A percentile compares a stretch with the other conserved stretches of the same genome.
Conservation (phyloP, 352 stramenopile species). For the Blastocystis sp. region DNA sequence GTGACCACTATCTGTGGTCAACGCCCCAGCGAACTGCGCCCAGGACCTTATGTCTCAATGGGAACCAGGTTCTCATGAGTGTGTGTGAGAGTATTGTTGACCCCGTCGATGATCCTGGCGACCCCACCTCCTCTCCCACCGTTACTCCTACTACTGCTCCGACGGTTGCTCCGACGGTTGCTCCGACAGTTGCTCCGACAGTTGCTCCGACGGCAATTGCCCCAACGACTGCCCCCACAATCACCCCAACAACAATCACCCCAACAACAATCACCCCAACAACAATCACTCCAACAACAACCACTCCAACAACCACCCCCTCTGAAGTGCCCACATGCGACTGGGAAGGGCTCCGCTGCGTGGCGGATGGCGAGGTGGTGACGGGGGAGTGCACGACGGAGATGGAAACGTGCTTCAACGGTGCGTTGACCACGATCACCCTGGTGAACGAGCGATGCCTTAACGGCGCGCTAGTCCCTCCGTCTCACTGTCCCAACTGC, state of each 20-base stretch:
- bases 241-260: background rate
- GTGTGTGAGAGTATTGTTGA: slow-evolving; percentile 12
- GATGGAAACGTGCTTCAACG: background rate
- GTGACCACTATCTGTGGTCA: slow-evolving; percentile 40
- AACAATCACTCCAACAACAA: background rate
- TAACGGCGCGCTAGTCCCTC: slow-evolving; percentile 1
- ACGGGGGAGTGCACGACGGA: slow-evolving; percentile 7
- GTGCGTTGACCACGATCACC: background rate
- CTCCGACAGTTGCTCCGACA: background rate
- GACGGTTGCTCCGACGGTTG: background rate
- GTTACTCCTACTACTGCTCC: background rate
- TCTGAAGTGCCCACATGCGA: slow-evolving; percentile 1
- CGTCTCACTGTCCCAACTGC: slow-evolving; percentile 18
- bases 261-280: background rate
- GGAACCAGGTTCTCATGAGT: slow-evolving; percentile 30
- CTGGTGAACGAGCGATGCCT: slow-evolving; percentile 13
- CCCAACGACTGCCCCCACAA: background rate
- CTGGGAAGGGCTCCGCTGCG: background rate
- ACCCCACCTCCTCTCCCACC: too few relatives aligned
- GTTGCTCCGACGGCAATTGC: background rate
- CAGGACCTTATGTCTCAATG: slow-evolving; percentile 46
- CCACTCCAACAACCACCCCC: background rate
- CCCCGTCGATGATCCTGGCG: background rate
- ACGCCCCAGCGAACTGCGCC: slow-evolving; percentile 17
- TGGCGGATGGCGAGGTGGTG: background rate